Evolutionary conservation across 2,329 filamentous ascomycete species (phyloP).

Genomic region (Calonectria fujianensis): DNA sequence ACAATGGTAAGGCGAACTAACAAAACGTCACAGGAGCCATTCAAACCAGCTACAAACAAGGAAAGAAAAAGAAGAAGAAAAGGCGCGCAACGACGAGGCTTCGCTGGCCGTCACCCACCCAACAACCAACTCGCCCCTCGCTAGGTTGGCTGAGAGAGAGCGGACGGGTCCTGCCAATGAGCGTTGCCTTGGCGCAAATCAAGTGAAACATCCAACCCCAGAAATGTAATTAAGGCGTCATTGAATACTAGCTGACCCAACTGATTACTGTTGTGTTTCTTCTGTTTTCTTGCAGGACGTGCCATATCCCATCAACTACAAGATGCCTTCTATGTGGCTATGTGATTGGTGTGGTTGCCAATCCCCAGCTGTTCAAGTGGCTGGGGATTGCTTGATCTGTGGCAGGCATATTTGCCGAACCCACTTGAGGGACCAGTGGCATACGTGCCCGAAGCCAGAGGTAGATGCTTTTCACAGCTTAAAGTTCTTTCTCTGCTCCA

Average conservation of each 20-base stretch:
- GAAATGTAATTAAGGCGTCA: not conserved
- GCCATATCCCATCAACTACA: not conserved
- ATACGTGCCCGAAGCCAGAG: not conserved
- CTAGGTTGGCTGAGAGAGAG: not conserved
- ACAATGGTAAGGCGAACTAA: not conserved
- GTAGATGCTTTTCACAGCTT: not conserved
- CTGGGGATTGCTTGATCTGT: not conserved
- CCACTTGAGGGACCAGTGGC: not conserved
- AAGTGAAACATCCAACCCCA: not conserved
- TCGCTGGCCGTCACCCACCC: slow-evolving; percentile 19
- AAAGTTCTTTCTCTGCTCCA: not conserved
- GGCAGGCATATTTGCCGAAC: not conserved
- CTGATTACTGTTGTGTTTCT: not conserved
- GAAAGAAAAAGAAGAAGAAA: not conserved
- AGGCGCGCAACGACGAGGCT: not conserved
- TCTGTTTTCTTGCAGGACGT: not conserved
- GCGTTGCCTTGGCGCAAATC: not conserved
- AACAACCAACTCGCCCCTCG: slow-evolving; percentile 12
- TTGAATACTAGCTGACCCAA: not conserved
- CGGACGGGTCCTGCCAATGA: not conserved
- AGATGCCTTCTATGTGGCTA: not conserved
- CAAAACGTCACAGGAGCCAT: not conserved
- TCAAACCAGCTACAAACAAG: not conserved
- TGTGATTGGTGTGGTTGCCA: not conserved
- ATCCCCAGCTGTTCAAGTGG: not conserved